A percentile compares a stretch with the other conserved stretches of the same genome.
Evolutionary conservation across 2,329 filamentous ascomycete genomes (phyloP).

Genomic region (Camptophora hylomeconis): DNA sequence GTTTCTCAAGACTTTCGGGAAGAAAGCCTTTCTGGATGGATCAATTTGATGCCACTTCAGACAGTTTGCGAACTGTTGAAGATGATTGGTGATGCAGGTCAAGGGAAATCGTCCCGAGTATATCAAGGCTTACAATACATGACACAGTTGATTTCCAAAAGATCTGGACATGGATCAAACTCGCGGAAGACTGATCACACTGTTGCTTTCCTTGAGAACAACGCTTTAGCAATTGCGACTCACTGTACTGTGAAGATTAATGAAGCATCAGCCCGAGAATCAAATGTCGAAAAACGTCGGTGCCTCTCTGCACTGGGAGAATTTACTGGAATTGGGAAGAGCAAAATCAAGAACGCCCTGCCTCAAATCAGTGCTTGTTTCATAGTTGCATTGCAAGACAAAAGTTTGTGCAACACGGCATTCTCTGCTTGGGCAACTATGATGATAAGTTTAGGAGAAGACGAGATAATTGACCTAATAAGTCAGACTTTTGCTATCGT

Average conservation of each 20-base stretch:
- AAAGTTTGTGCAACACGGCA: conserved; percentile 61
- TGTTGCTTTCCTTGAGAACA: conserved; percentile 63
- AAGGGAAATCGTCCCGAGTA: conserved; percentile 42
- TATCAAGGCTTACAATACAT: conserved; percentile 40
- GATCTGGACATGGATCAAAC: conserved; percentile 25
- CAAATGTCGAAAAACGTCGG: conserved; percentile 55
- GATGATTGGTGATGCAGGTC: conserved; percentile 55
- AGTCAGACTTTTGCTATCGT: conserved; percentile 86
- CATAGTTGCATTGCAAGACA: conserved; percentile 64
- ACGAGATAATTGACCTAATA: conserved; percentile 66
- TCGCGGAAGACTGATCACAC: conserved; percentile 45
- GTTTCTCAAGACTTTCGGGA: conserved; percentile 59
- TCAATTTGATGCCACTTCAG: conserved; percentile 61
- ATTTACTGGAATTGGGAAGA: conserved; percentile 62
- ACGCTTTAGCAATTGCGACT: conserved; percentile 78
- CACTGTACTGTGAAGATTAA: conserved; percentile 69
- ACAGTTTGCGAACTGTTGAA: conserved; percentile 75
- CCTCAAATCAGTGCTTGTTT: conserved; percentile 89
- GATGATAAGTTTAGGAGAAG: conserved; percentile 58
- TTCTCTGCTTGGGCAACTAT: conserved; percentile 78
- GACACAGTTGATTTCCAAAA: conserved; percentile 36
- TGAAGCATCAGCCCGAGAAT: conserved; percentile 46
- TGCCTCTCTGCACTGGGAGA: conserved; percentile 66
- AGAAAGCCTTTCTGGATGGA: conserved; percentile 52
- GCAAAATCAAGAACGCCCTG: conserved; percentile 62